Evolutionary conservation across 176 grass and related monocot genomes (phyloP).

Genomic region (Echinochloa phyllopogon): DNA sequence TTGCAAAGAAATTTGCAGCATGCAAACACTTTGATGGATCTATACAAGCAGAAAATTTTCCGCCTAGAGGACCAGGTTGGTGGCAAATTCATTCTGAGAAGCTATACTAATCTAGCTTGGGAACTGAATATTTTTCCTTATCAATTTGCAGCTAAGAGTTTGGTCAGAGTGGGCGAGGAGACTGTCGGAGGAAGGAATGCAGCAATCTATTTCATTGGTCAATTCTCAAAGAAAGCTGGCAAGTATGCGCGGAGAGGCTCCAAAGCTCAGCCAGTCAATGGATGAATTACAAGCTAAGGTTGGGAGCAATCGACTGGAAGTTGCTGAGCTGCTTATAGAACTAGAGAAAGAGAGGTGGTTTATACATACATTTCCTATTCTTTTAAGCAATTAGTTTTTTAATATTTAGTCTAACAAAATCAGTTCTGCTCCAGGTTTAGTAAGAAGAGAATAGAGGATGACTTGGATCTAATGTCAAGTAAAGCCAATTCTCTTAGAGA

Average conservation of each 20-base stretch:
- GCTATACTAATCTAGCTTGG: slow-evolving; percentile 1
- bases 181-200: slow-evolving; percentile 63
- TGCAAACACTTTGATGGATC: slow-evolving; percentile 64
- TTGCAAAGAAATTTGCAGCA: slow-evolving; percentile 70
- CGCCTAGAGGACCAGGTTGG: slow-evolving; percentile 77
- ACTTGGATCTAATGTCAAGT: slow-evolving; percentile 72
- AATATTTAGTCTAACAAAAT: slow-evolving; percentile 16
- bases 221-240: slow-evolving; percentile 65
- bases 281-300: slow-evolving; percentile 58
- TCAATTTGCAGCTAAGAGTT: slow-evolving; percentile 64
- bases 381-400: background rate
- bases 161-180: slow-evolving; percentile 68
- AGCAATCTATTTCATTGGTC: slow-evolving; percentile 50
- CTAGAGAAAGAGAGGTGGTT: slow-evolving; percentile 80
- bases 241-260: slow-evolving; percentile 57
- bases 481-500: slow-evolving; percentile 69
- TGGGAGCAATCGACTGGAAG: slow-evolving; percentile 58
- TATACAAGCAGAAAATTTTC: slow-evolving; percentile 61
- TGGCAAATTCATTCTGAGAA: slow-evolving; percentile 26
- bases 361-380: slow-evolving; percentile 1
- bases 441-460: slow-evolving; percentile 83
- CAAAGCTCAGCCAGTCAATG: slow-evolving; percentile 55
- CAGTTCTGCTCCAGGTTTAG: slow-evolving; percentile 58
- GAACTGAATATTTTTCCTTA: slow-evolving; percentile 35
- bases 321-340: slow-evolving; percentile 70